Percentiles rank a stretch among this genome's conserved stretches.
These are phyloP conservation scores for Wickerhamiella kurtzmanii DNA, from an alignment of 805 yeast species.

Conservation along the genomic window DNA sequence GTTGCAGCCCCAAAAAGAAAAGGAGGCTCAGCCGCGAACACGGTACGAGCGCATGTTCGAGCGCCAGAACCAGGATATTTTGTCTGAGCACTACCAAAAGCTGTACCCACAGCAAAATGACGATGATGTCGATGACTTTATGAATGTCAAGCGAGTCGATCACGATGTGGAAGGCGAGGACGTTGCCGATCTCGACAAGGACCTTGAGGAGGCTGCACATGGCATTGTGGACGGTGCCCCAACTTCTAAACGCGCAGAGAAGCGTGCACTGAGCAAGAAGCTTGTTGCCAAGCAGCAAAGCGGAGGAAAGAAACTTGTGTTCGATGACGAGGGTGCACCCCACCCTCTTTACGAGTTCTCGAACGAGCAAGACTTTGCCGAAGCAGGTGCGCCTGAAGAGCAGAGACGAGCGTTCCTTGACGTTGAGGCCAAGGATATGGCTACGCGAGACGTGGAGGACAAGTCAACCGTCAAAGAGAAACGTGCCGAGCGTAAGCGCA, in stretches of 20 bases:
- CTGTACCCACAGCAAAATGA: constrained; percentile 30
- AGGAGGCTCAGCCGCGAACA: constrained; percentile 49
- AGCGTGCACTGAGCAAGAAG: constrained; percentile 79
- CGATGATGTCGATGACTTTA: constrained; percentile 41
- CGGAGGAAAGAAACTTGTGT: constrained; percentile 60
- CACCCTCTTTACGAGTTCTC: constrained; percentile 87
- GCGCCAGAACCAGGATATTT: constrained; percentile 80
- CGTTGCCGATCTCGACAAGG: constrained; percentile 32
- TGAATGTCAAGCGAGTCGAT: constrained; percentile 65
- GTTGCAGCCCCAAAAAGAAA: constrained; percentile 30
- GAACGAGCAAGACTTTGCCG: constrained; percentile 74
- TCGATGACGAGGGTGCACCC: constrained; percentile 90
- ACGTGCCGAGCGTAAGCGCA: constrained; percentile 76
- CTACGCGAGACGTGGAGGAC: constrained; percentile 58
- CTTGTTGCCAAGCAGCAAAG: constrained; percentile 35
- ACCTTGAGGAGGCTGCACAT: background rate
- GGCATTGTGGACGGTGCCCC: constrained; percentile 32
- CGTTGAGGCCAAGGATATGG: constrained; percentile 59
- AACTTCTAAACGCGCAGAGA: constrained; percentile 70
- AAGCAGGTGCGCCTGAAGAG: constrained; percentile 48
- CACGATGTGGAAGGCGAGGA: constrained; percentile 49
- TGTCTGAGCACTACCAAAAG: constrained; percentile 76
- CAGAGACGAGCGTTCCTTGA: constrained; percentile 57
- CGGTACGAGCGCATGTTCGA: constrained; percentile 94
- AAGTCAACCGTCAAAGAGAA: constrained; percentile 64